phyloP scores from a whole-genome alignment of 192 early-diverging fungal species.

The Backusella macrospora region DNA sequence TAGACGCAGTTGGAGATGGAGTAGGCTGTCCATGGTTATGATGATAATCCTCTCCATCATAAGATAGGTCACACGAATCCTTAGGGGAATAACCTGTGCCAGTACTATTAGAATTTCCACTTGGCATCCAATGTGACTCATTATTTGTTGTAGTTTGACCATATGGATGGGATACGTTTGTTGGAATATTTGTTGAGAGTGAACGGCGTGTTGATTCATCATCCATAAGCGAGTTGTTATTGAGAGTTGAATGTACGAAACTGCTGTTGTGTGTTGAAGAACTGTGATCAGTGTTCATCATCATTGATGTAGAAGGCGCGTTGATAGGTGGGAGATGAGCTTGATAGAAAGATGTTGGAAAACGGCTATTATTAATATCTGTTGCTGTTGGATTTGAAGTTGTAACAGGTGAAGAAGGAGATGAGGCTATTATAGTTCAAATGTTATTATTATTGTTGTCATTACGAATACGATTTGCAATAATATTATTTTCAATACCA shows the following conservation, averaged over 20 bases:
- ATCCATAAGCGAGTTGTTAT: not conserved
- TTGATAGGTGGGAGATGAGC: slow-evolving; percentile 22
- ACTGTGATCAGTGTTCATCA: not conserved
- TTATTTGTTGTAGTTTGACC: not conserved
- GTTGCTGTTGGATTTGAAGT: not conserved
- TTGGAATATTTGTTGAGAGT: not conserved
- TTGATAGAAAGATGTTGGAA: slow-evolving; percentile 1
- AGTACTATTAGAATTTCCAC: not conserved
- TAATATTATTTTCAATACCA: not conserved
- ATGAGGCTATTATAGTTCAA: not conserved
- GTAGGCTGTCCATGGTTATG: slow-evolving; percentile 16
- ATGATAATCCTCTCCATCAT: slow-evolving; percentile 18
- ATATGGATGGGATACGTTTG: slow-evolving; percentile 1
- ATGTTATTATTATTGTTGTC: not conserved
- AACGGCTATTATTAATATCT: not conserved
- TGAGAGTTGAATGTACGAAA: not conserved
- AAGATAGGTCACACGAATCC: slow-evolving; percentile 13
- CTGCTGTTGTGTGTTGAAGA: not conserved
- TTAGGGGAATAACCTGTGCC: slow-evolving; percentile 8
- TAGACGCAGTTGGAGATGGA: slow-evolving; percentile 9
- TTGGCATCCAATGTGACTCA: not conserved
- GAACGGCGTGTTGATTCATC: not conserved
- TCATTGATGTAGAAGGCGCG: not conserved
- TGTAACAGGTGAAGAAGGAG: slow-evolving; percentile 6
- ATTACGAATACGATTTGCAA: not conserved